phyloP scores from a whole-genome alignment of 768 basidiomycete species.

The Termitomyces eurrhizus region DNA sequence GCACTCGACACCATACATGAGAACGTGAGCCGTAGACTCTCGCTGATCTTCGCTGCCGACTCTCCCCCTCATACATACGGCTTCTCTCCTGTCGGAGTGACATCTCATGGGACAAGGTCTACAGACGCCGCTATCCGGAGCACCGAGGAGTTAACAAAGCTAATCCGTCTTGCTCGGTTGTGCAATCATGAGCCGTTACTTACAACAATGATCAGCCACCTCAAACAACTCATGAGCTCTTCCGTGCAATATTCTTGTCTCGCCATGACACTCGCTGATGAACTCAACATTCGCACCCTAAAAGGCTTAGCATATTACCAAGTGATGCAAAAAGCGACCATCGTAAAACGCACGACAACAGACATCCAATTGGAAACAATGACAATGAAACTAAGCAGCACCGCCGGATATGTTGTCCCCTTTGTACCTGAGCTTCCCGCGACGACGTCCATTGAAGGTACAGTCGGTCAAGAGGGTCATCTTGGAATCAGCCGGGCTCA shows the following conservation, averaged over 20 bases:
- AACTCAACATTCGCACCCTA: conserved; percentile 55
- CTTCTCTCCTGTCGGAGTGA: conserved; percentile 19
- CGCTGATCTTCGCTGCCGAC: conserved; percentile 43
- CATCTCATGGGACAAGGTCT: conserved; percentile 8
- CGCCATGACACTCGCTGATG: conserved; percentile 71
- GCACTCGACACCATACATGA: conserved; percentile 70
- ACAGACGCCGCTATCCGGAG: conserved; percentile 23
- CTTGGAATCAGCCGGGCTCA: conserved; percentile 55
- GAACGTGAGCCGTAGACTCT: conserved; percentile 56
- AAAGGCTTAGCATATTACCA: conserved; percentile 68
- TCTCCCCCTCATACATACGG: conserved; percentile 33
- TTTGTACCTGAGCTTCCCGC: neutral
- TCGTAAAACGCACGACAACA: conserved; percentile 34
- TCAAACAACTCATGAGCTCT: conserved; percentile 57
- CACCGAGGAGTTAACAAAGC: conserved; percentile 49
- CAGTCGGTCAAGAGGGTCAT: conserved; percentile 38
- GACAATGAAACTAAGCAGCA: neutral
- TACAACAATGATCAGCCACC: conserved; percentile 52
- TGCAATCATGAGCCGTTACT: conserved; percentile 62
- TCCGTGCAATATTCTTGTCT: conserved; percentile 68
- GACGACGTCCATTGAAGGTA: conserved; percentile 22
- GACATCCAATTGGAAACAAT: conserved; percentile 23
- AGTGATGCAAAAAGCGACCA: conserved; percentile 61
- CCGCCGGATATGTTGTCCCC: neutral
- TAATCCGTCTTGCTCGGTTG: conserved; percentile 63